Percentiles rank a stretch among this genome's conserved stretches.
phyloP scores from a whole-genome alignment of 2,329 filamentous ascomycete species.

The Botryotinia convoluta region DNA sequence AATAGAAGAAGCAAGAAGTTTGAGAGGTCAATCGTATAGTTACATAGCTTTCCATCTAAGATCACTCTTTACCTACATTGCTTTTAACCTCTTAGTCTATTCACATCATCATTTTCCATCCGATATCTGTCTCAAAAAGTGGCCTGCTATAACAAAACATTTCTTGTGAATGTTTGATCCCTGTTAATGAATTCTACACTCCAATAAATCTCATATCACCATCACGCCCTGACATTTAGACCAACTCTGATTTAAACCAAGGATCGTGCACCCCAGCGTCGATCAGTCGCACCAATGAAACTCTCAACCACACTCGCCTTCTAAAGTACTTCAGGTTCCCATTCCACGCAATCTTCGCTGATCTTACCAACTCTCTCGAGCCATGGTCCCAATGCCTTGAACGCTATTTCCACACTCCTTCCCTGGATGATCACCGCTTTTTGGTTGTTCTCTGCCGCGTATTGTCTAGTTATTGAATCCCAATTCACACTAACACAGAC shows the following conservation, averaged over 20 bases:
- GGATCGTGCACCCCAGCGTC: not conserved
- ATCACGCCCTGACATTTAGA: not conserved
- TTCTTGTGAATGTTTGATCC: not conserved
- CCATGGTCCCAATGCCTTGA: not conserved
- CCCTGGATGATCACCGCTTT: not conserved
- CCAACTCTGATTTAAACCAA: not conserved
- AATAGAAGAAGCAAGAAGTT: constrained; percentile 38
- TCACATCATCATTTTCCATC: not conserved
- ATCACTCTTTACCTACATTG: not conserved
- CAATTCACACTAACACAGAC: not conserved
- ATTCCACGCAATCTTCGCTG: not conserved
- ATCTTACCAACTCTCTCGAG: not conserved
- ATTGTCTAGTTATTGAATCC: too few relatives aligned
- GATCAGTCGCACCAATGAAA: not conserved
- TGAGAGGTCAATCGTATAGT: constrained; percentile 36
- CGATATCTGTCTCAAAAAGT: not conserved
- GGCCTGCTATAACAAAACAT: not conserved
- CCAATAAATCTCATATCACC: not conserved
- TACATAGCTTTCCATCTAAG: constrained; percentile 16
- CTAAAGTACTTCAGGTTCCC: not conserved
- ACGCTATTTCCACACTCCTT: not conserved
- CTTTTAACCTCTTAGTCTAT: not conserved
- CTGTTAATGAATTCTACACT: not conserved
- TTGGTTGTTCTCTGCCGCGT: not conserved
- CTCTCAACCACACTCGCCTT: not conserved